Conservation (phyloP, 78 protist species). For the Planoprotostelium fungivorum region DNA sequence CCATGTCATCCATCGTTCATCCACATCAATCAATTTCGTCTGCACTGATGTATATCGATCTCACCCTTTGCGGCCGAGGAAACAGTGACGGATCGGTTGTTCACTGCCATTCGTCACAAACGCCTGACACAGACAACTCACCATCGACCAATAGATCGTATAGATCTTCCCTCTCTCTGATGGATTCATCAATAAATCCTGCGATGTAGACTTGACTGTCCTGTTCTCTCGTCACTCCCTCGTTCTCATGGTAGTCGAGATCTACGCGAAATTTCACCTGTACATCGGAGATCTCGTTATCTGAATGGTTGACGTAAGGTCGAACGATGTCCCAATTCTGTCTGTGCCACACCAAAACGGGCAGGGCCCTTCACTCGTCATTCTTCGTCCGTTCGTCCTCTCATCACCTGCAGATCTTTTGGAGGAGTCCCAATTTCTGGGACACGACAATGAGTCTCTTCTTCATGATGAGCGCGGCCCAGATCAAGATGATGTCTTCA, state of each 20-base stretch:
- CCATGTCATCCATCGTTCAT: no score
- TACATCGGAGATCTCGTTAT: constrained; percentile 30
- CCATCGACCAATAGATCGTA: constrained; percentile 67
- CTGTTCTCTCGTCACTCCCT: neutral
- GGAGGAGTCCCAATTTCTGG: constrained; percentile 20
- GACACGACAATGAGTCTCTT: constrained; percentile 47
- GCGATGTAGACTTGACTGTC: constrained; percentile 44
- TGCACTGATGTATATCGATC: no score
- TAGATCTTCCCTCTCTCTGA: constrained; percentile 51
- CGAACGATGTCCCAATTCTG: constrained; percentile 61
- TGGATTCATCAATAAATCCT: constrained; percentile 59
- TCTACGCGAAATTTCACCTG: neutral
- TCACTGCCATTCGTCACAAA: neutral
- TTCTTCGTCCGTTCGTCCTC: no score
- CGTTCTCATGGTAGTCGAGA: neutral
- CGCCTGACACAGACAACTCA: neutral
- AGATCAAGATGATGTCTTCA: constrained; percentile 53
- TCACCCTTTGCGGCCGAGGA: neutral
- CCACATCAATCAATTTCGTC: no score
- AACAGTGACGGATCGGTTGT: neutral
- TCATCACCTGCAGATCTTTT: constrained; percentile 22
- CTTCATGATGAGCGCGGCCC: constrained; percentile 56
- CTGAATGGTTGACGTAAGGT: constrained; percentile 41
- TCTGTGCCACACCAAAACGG: constrained; percentile 58
- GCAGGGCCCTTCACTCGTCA: constrained; percentile 27